Conservation (phyloP, 495 filamentous ascomycete species). For the Ascodesmis nigricans region DNA sequence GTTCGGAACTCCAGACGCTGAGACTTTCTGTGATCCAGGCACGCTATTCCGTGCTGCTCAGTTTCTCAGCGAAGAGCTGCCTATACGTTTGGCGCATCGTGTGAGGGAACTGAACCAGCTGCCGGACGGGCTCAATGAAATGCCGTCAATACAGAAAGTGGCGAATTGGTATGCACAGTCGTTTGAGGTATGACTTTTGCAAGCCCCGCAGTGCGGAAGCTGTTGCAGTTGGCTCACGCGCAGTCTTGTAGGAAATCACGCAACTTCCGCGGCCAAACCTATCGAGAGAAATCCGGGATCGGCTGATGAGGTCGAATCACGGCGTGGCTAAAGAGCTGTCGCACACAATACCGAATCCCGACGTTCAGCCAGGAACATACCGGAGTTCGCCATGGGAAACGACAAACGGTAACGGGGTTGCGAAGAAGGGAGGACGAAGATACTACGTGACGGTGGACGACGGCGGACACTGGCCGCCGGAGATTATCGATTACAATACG, state of each 20-base stretch:
- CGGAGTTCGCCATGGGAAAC: constrained; percentile 41
- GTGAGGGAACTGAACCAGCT: constrained; percentile 80
- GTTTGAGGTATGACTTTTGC: constrained; percentile 56
- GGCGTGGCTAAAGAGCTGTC: constrained; percentile 1
- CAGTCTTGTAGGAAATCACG: constrained; percentile 94
- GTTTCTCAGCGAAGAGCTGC: constrained; percentile 94
- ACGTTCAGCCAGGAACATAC: constrained; percentile 71
- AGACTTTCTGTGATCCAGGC: constrained; percentile 30
- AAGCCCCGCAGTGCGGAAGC: too few relatives aligned
- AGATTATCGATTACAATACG: constrained; percentile 82
- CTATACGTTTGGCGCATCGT: constrained; percentile 86
- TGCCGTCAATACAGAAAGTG: constrained; percentile 89
- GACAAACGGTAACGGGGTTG: constrained; percentile 27
- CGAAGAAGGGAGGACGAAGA: constrained; percentile 29
- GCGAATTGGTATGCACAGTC: constrained; percentile 98
- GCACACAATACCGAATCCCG: constrained; percentile 72
- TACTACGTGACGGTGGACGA: constrained; percentile 89
- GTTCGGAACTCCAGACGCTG: not conserved
- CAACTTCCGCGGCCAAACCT: constrained; percentile 56
- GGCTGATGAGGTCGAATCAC: constrained; percentile 45
- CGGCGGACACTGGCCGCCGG: constrained; percentile 74
- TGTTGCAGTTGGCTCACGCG: too few relatives aligned
- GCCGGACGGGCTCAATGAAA: constrained; percentile 94
- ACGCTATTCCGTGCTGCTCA: constrained; percentile 94
- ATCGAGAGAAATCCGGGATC: constrained; percentile 50